Base-by-base conservation (phyloP, 345 rosid genomes). In the Atalantia buxifolia region DNA sequence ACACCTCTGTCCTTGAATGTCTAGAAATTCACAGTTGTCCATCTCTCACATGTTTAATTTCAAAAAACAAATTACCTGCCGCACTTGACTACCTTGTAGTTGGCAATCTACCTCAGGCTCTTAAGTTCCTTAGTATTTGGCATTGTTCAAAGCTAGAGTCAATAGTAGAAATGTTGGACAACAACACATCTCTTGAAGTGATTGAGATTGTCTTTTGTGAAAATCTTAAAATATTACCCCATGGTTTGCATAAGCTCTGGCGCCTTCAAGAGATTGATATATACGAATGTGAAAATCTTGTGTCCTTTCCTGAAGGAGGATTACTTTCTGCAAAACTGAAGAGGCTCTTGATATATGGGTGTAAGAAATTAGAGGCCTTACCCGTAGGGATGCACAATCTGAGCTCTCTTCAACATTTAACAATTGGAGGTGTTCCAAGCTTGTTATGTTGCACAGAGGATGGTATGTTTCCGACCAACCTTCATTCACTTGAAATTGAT, bases 401-500 rank as follows among this genome's bases (percentile, higher is more conserved):
- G 22, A 70, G 38, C 8, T 71, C 28, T 30, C 80, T 78, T 16
- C 57, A n/a, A 25, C 1, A 42, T 1, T n/a, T 78, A 22, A 14
- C 21, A 1, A 31, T 78, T 5, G 14, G 9, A 10, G 24, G 1
- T 13, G 62, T 75, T 33, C 66, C 75, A 7, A 31, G 71, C 33
- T 27, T 71, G 53, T 61, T 42, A 9, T 70, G 62, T 21, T 60
- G 71, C 24, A 76, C 76, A 3, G 57, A 5, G 22, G 21, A 42
- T 5, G 80, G 80, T 40, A 2, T 40, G 45, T 18, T 71, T 7
- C 80, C 80, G 1, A n/a, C 21, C 31, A 78, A 60, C 27, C 61
- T 78, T 7, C 22, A 30, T 22, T 35, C 69, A 28, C 80, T 78
- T 38, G 1, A 1, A 3, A 31, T 78, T 6, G 5, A 31, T 2